Conservation (phyloP, 2,329 filamentous ascomycete genomes). For the Nothophaeocryptopus gaeumannii region DNA sequence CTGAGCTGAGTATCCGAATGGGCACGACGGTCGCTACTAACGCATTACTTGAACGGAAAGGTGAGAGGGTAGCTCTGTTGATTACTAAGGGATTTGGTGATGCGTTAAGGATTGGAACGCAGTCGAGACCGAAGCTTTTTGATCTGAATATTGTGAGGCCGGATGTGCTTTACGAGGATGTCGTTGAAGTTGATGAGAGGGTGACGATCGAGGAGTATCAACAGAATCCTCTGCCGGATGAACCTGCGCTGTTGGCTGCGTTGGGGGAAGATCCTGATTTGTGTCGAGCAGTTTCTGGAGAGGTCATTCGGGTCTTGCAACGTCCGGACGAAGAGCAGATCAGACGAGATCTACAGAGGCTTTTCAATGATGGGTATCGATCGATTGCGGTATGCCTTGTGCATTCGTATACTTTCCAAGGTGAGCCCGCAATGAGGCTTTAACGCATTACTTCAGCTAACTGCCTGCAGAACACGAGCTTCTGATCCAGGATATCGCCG, state of each 20-base stretch:
- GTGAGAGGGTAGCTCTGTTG: conserved; percentile 77
- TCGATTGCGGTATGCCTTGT: conserved; percentile 84
- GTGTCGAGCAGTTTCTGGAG: conserved; percentile 67
- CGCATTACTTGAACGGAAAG: conserved; percentile 81
- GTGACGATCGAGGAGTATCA: conserved; percentile 85
- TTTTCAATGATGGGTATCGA: conserved; percentile 66
- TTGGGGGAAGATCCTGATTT: conserved; percentile 49
- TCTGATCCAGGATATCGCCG: conserved; percentile 68
- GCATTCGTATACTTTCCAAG: conserved; percentile 79
- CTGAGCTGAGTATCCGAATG: conserved; percentile 25
- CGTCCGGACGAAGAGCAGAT: conserved; percentile 57
- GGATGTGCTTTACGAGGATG: conserved; percentile 75
- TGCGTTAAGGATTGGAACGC: conserved; percentile 81
- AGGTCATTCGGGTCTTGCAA: conserved; percentile 67
- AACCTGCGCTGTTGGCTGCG: conserved; percentile 27
- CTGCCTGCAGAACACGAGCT: conserved; percentile 66
- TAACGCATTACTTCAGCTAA: conserved; percentile 5
- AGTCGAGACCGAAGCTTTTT: conserved; percentile 82
- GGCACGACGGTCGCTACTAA: conserved; percentile 84
- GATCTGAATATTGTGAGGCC: conserved; percentile 80
- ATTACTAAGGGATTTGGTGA: conserved; percentile 83
- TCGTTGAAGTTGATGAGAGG: conserved; percentile 80
- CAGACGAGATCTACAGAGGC: conserved; percentile 57
- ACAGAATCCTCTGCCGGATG: conserved; percentile 47
- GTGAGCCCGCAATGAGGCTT: not conserved